Conservation (phyloP, 2,329 filamentous ascomycete species). For the Ophiostoma triangulosporum region DNA sequence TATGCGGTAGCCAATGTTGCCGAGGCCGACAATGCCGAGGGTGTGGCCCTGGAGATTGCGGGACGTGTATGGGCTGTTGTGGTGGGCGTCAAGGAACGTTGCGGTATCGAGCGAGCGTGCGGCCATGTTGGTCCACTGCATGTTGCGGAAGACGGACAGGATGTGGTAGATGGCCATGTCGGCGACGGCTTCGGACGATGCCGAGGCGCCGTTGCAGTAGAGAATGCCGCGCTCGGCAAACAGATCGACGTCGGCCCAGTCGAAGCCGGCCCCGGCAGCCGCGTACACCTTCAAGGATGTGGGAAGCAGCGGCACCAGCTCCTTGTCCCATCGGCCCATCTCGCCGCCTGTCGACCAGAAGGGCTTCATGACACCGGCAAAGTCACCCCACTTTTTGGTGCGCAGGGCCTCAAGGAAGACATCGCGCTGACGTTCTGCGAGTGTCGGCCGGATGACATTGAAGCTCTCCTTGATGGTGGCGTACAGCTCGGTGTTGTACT, state of each 20-base stretch:
- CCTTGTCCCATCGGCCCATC: conserved; percentile 17
- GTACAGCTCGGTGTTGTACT: conserved; percentile 35
- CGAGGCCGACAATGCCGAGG: conserved; percentile 46
- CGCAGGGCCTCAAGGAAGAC: conserved; percentile 36
- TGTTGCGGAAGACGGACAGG: conserved; percentile 53
- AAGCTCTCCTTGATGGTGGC: conserved; percentile 29
- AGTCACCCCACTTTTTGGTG: conserved; percentile 41
- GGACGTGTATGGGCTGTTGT: conserved; percentile 26
- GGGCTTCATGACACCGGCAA: conserved; percentile 26
- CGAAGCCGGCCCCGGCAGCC: conserved; percentile 50
- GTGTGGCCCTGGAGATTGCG: conserved; percentile 40
- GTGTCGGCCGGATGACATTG: conserved; percentile 31
- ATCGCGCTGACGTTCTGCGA: conserved; percentile 35
- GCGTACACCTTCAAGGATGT: conserved; percentile 46
- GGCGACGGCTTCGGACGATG: conserved; percentile 58
- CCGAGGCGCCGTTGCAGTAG: conserved; percentile 61
- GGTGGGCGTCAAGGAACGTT: conserved; percentile 16
- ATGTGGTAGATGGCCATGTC: conserved; percentile 58
- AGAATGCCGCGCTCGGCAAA: conserved; percentile 47
- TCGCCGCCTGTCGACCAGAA: conserved; percentile 16
- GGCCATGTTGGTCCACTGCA: conserved; percentile 49
- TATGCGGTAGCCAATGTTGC: conserved; percentile 38
- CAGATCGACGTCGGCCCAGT: conserved; percentile 52
- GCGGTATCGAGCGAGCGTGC: conserved; percentile 16
- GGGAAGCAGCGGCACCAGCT: conserved; percentile 33